Base-by-base conservation (phyloP, 192 early-diverging fungal genomes). In the Pilaira anomala region DNA sequence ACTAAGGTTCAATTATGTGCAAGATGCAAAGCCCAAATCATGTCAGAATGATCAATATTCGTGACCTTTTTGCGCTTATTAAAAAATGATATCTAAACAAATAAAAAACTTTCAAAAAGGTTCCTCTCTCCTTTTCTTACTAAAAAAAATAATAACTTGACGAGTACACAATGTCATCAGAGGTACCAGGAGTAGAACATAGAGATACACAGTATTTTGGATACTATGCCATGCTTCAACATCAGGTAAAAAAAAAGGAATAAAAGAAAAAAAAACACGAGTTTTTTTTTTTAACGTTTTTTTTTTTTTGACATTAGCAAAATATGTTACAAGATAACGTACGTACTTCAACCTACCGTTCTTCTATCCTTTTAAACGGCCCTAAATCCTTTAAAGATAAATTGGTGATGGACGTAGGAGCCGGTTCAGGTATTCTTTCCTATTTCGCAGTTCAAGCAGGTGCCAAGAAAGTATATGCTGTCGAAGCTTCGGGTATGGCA, bases 291-390 rank as follows among this genome's bases (percentile, higher is more conserved):
- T n/a, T 52, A 25, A 52, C 50, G 2, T 44, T 19, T 41, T 22
- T 48, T 45, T 39, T 49, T 39, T 16, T 39, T 28, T 22, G 21
- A 46, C 25, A 25, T n/a, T 80, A 96, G 90, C 93, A 96, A 85
- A 98, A 98, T 75, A 97, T 98, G 96, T 85, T 98, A 13, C 89
- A 95, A 78, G 97, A 99, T 72, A 85, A 81, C 24, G 89, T 99
- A 18, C 81, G 97, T 29, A 99, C 97, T n/a, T 91, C 92, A 7
- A 83, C 92, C 22, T 99, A 97, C 75, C 88, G 93, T 63, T 88
- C 88, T 19, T 95, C 97, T 3, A 99, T 99, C 54, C 65, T 92
- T 6, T 72, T 86, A 39, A 97, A 97, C 73, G 80, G 81, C 2
- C 74, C 85, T 3, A 65, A 78, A 29, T 79, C 90, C 56, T 96